These are phyloP conservation scores for Cymbidium sinense DNA, from an alignment of 106 monocot genomes.

Conservation along the genomic window DNA sequence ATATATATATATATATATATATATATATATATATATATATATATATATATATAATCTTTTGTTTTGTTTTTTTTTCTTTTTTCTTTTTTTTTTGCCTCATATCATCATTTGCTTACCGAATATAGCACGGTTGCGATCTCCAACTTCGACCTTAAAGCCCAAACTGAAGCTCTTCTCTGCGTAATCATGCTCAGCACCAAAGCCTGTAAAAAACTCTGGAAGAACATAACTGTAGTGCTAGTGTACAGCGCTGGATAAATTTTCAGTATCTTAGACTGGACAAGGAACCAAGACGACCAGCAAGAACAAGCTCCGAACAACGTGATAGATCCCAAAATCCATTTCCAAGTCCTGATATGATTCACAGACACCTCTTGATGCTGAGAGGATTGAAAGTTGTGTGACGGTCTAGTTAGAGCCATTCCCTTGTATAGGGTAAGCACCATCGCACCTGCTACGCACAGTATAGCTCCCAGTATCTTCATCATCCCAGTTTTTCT, in stretches of 20 bases:
- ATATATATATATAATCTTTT: too few relatives aligned
- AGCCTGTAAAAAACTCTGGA: conserved; percentile 61
- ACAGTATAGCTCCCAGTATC: conserved; percentile 36
- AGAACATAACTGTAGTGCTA: conserved; percentile 48
- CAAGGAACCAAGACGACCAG: conserved; percentile 66
- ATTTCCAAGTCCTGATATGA: conserved; percentile 6
- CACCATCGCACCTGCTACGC: conserved; percentile 46
- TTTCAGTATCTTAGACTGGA: conserved; percentile 49
- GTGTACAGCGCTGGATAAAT: conserved; percentile 66
- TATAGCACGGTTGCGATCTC: conserved; percentile 43
- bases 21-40: too few relatives aligned
- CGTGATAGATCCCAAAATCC: conserved; percentile 41
- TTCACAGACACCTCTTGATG: background rate
- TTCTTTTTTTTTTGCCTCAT: too few relatives aligned
- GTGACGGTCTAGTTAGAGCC: conserved; percentile 28
- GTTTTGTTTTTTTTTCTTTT: too few relatives aligned
- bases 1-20: too few relatives aligned
- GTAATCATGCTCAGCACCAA: conserved; percentile 29
- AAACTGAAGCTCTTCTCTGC: conserved; percentile 30
- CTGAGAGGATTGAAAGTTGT: background rate
- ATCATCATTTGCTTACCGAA: conserved; percentile 27
- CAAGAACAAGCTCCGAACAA: conserved; percentile 30
- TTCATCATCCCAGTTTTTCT: conserved; percentile 46
- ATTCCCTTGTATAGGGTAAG: conserved; percentile 63
- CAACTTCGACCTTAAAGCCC: conserved; percentile 35